These are phyloP conservation scores for Rhodotorula glutinis DNA, from an alignment of 1,284 basidiomycete genomes.

Conservation along the genomic window DNA sequence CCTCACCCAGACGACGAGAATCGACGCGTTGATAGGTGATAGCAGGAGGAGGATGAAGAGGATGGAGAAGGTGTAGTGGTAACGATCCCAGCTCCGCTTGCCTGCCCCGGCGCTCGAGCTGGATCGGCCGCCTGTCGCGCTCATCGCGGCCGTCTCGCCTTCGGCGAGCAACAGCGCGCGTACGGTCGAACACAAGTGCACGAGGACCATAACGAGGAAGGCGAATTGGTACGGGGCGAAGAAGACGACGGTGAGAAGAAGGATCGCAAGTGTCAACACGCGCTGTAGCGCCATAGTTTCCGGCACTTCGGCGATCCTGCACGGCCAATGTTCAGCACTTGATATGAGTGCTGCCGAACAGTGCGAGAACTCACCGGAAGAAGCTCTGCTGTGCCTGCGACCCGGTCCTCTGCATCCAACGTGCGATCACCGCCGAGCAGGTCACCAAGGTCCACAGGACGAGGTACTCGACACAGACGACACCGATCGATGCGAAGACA, in stretches of 20 bases:
- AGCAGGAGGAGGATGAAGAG: constrained; percentile 78
- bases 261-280: constrained; percentile 59
- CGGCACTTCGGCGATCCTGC: constrained; percentile 11
- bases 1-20: constrained; percentile 83
- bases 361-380: not conserved
- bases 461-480: constrained; percentile 22
- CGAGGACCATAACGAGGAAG: constrained; percentile 73
- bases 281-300: constrained; percentile 28
- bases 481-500: constrained; percentile 19
- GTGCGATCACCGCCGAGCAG: not conserved
- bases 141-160: not conserved
- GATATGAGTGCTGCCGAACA: too few species aligned
- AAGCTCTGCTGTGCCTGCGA: not conserved
- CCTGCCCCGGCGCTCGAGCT: not conserved
- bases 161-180: constrained; percentile 38
- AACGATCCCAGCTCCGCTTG: constrained; percentile 19
- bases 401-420: not conserved
- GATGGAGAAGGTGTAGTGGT: constrained; percentile 53
- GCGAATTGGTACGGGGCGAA: constrained; percentile 86
- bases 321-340: not conserved
- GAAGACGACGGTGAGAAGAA: constrained; percentile 66
- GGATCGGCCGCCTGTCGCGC: not conserved
- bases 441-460: constrained; percentile 18
- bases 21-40: constrained; percentile 72
- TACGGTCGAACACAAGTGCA: constrained; percentile 58